phyloP scores from a whole-genome alignment of 208 protist species.

The Herpetomonas samuelpessoai region DNA sequence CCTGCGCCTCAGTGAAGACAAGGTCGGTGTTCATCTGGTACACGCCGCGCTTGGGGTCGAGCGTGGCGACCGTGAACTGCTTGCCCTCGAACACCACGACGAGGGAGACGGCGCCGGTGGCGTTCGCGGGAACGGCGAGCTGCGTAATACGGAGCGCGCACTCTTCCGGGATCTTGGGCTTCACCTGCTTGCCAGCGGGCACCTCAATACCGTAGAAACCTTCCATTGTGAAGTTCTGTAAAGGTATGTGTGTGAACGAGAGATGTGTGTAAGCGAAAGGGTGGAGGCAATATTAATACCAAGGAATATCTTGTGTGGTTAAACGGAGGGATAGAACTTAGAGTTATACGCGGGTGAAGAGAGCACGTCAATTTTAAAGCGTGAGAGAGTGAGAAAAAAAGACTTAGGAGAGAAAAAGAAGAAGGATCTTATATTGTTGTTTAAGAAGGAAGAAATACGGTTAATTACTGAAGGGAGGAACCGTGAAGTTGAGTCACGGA shows the following conservation, averaged over 20 bases:
- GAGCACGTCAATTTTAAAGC: too few relatives aligned
- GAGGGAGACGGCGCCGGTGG: slow-evolving; percentile 68
- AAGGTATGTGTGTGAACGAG: background rate
- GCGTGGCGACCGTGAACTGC: slow-evolving; percentile 85
- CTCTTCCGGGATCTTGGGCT: slow-evolving; percentile 81
- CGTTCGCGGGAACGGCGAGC: slow-evolving; percentile 81
- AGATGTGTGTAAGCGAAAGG: too few relatives aligned
- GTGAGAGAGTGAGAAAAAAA: too few relatives aligned
- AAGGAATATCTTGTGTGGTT: too few relatives aligned
- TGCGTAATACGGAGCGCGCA: slow-evolving; percentile 86
- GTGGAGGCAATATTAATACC: too few relatives aligned
- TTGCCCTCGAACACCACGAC: slow-evolving; percentile 80
- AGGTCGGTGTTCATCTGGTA: slow-evolving; percentile 88
- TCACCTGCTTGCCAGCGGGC: slow-evolving; percentile 64
- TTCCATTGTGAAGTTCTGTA: slow-evolving; percentile 52
- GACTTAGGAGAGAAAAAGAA: background rate
- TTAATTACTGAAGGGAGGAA: too few relatives aligned
- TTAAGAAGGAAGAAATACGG: background rate
- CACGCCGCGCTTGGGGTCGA: slow-evolving; percentile 77
- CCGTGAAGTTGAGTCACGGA: too few relatives aligned
- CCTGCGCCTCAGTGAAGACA: slow-evolving; percentile 82
- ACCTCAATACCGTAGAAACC: slow-evolving; percentile 87
- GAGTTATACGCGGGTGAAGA: too few relatives aligned
- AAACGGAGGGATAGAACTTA: too few relatives aligned
- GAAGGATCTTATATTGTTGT: background rate